These are phyloP conservation scores for Echeveria elegans DNA, from an alignment of 164 flowering plant species.

Conservation along the genomic window DNA sequence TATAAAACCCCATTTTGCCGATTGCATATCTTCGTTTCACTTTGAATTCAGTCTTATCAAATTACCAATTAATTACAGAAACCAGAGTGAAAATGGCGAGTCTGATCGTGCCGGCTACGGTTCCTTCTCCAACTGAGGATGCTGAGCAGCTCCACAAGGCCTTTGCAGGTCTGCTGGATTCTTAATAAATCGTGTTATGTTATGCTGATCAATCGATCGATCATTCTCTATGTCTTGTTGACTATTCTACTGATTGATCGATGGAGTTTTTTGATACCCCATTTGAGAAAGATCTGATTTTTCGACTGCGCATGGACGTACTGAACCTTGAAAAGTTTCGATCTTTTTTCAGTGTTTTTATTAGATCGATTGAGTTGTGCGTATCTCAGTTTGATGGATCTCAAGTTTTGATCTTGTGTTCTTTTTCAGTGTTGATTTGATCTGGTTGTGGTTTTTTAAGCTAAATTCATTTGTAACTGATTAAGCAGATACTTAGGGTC, in stretches of 20 bases:
- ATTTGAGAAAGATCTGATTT: not conserved
- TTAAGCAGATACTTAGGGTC: too few relatives aligned
- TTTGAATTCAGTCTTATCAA: not conserved
- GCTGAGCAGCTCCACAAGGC: slow-evolving; percentile 55
- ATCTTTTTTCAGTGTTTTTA: not conserved
- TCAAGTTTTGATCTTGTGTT: not conserved
- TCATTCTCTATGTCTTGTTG: not conserved
- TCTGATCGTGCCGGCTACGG: slow-evolving; percentile 32
- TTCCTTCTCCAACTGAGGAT: slow-evolving; percentile 42
- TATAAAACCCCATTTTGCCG: slow-evolving; percentile 1
- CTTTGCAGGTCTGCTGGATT: slow-evolving; percentile 26
- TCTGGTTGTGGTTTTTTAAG: not conserved
- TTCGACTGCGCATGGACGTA: not conserved
- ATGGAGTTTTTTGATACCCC: not conserved
- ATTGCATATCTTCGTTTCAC: not conserved
- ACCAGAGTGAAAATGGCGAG: slow-evolving; percentile 35
- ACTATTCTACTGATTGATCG: too few relatives aligned
- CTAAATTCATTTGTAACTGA: not conserved
- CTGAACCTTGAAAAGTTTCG: not conserved
- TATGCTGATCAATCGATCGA: not conserved
- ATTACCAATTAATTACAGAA: not conserved
- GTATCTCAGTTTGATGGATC: not conserved
- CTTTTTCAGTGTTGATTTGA: not conserved
- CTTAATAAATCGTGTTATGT: not conserved
- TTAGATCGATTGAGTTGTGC: not conserved